phyloP scores from a whole-genome alignment of 2,329 filamentous ascomycete genomes.

The Drechslera avenae region DNA sequence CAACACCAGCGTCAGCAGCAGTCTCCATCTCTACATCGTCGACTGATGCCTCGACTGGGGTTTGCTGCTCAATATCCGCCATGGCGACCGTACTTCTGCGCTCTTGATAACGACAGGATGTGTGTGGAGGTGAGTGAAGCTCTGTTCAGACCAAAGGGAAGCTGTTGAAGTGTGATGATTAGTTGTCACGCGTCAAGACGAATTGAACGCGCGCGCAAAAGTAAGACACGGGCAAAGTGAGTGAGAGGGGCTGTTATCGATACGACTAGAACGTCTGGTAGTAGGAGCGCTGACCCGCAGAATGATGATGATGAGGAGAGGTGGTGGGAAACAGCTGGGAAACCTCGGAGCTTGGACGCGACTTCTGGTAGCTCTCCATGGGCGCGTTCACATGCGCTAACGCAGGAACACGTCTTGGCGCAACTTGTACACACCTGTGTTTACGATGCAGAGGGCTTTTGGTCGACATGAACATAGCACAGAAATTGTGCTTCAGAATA shows the following conservation, averaged over 20 bases:
- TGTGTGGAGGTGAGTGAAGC: slow-evolving; percentile 1
- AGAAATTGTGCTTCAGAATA: neutral
- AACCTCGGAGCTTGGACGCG: slow-evolving; percentile 6
- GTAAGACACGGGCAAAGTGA: neutral
- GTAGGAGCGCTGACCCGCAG: neutral
- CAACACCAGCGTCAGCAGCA: slow-evolving; percentile 16
- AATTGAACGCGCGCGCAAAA: neutral
- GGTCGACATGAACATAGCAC: neutral
- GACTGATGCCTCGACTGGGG: slow-evolving; percentile 35
- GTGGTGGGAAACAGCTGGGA: neutral
- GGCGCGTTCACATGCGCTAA: slow-evolving; percentile 9
- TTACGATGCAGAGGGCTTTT: neutral
- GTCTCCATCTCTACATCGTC: slow-evolving; percentile 59
- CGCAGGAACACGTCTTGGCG: slow-evolving; percentile 14
- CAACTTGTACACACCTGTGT: neutral
- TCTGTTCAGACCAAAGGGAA: neutral
- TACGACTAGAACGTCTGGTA: too few relatives aligned
- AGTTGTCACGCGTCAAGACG: neutral
- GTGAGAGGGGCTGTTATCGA: neutral
- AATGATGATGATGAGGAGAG: neutral
- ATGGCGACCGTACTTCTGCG: slow-evolving; percentile 18
- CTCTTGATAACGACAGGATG: neutral
- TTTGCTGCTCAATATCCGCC: slow-evolving; percentile 40
- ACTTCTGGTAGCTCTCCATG: slow-evolving; percentile 2
- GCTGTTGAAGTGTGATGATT: neutral